A percentile compares a stretch with the other conserved stretches of the same genome.
phyloP scores from a whole-genome alignment of 2,329 filamentous ascomycete species.

The Cordyceps cicadae region DNA sequence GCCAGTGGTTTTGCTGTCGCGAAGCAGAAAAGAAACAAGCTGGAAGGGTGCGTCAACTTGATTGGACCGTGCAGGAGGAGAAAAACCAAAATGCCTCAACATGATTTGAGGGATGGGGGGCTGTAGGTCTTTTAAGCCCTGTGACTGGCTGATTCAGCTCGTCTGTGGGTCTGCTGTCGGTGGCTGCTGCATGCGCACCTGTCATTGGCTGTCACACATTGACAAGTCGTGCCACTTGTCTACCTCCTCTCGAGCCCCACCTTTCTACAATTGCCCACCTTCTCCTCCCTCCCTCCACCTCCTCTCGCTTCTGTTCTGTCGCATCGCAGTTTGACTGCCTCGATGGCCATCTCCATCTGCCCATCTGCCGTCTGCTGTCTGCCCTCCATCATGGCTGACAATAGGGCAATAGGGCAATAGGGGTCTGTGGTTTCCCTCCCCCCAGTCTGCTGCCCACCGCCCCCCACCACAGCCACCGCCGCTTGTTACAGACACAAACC shows the following conservation, averaged over 20 bases:
- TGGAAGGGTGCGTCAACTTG: constrained; percentile 23
- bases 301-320: no score
- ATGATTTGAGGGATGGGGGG: constrained; percentile 44
- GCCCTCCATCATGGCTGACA: no score
- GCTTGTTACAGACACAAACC: background rate
- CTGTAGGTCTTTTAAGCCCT: constrained; percentile 34
- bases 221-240: background rate
- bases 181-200: background rate
- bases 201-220: background rate
- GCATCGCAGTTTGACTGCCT: background rate
- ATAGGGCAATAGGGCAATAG: no score
- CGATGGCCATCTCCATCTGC: background rate
- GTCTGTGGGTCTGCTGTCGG: constrained; percentile 23
- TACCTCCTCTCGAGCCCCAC: background rate
- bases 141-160: constrained; percentile 44
- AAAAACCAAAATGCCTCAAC: constrained; percentile 33
- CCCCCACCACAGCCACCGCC: background rate
- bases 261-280: background rate
- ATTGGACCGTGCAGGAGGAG: constrained; percentile 40
- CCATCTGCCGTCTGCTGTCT: no score
- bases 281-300: background rate
- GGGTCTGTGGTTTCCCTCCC: no score
- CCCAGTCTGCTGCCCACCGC: background rate
- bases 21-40: constrained; percentile 15
- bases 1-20: background rate